Base-by-base conservation (phyloP, 1,284 basidiomycete species). In the Tilletia indica region DNA sequence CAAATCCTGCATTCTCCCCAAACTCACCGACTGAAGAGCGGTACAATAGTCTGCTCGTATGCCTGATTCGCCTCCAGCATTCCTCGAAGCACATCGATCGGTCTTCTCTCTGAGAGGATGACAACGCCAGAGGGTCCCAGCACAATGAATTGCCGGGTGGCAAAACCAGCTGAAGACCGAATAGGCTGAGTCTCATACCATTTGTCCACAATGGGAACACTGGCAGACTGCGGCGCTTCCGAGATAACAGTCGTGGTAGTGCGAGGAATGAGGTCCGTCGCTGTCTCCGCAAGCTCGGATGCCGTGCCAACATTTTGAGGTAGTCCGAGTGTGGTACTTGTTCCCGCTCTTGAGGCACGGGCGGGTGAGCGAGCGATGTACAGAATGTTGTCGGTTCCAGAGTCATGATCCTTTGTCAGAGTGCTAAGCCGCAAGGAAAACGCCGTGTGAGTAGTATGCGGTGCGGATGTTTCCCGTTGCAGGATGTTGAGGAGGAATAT, bases 111-210 rank as follows among this genome's bases (percentile, higher is more conserved):
- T n/a, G 89, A 88, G 68, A 96, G 86, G 82, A 93, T 90, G 9
- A 90, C 91, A 74, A 97, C 85, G 0, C 93, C 94, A 47, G 90
- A 90, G 78, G 92, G 93, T 25, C 93, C 93, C 73, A 97, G 85
- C 71, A 96, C 88, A 85, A 96, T 89, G 83, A 95, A 95, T 78
- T 92, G 90, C 67, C 89, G 88, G 91, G 88, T 14, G 88, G 86
- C 73, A 91, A 89, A 12, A 89, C 89, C 78, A 91, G 90, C 82
- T 96, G 93, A 16, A 89, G 89, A 0, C 91, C 91, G 16, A 95
- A 87, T 82, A 95, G 92, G 78, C 94, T 93, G 64, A 89, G 70
- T 39, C 77, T 71, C 64, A 77, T 77, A 48, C 77, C 80, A 39
- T 74, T 76, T n/a, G 76, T 73, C 73, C 66, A 74, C 71, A 4